These are phyloP conservation scores for Carex sylvatica DNA, from an alignment of 202 grass and related monocot species.

Conservation along the genomic window DNA sequence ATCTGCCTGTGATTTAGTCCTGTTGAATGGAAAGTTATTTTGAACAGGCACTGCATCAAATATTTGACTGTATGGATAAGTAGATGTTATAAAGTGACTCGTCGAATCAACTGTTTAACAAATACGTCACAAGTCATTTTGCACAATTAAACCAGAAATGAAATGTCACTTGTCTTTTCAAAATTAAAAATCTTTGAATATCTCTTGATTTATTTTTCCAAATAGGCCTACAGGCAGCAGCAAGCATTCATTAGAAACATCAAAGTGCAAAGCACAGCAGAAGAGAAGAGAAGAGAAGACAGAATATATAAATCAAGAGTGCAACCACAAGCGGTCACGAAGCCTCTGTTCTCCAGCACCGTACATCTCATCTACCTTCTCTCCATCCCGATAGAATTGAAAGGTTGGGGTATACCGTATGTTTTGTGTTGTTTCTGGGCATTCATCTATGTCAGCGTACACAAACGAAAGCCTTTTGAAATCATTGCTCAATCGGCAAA, in stretches of 20 bases:
- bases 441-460: constrained; percentile 87
- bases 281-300: background rate
- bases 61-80: background rate
- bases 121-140: background rate
- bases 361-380: constrained; percentile 87
- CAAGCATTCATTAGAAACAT: background rate
- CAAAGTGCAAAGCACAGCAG: background rate
- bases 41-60: background rate
- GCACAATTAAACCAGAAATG: background rate
- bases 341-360: constrained; percentile 76
- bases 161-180: background rate
- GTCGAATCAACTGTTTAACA: background rate
- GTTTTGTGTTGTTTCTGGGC: constrained; percentile 69
- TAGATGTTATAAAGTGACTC: background rate
- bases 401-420: constrained; percentile 88
- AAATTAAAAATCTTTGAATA: background rate
- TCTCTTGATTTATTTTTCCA: background rate
- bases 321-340: constrained; percentile 81
- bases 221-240: background rate
- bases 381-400: constrained; percentile 74
- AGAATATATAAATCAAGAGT: constrained; percentile 47
- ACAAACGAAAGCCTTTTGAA: constrained; percentile 79
- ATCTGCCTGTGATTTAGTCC: background rate
- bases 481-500: constrained; percentile 68
- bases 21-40: background rate